Evolutionary conservation across 202 grass and related monocot genomes (phyloP).

Genomic region (Zoysia matrella): DNA sequence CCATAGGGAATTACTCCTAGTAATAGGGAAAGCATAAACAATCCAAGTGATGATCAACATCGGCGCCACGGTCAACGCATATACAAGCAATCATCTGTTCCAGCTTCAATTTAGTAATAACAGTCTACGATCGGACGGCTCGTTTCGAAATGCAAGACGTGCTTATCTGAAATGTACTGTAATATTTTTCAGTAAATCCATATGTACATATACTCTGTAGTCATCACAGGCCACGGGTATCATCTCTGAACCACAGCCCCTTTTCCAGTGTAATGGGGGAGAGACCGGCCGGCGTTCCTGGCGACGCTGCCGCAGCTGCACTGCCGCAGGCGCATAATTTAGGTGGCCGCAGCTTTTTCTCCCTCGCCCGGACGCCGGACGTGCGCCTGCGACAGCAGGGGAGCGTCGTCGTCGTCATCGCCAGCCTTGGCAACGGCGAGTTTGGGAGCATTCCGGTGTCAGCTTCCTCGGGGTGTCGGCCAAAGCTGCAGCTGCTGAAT

Average conservation of each 20-base stretch:
- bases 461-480: conserved; percentile 25
- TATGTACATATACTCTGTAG: background rate
- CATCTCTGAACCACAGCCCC: background rate
- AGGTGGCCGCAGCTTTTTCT: conserved; percentile 19
- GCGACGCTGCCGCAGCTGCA: background rate
- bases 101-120: background rate
- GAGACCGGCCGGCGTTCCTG: background rate
- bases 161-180: background rate
- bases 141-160: background rate
- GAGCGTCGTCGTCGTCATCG: background rate
- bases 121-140: background rate
- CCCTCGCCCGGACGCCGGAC: conserved; percentile 1
- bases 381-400: background rate
- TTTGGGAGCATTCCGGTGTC: conserved; percentile 32
- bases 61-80: background rate
- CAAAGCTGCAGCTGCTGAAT: conserved; percentile 25
- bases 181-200: background rate
- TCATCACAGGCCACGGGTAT: background rate
- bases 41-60: background rate
- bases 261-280: background rate
- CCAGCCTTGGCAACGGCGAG: conserved; percentile 11
- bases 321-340: conserved; percentile 21
- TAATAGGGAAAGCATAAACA: background rate
- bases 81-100: background rate
- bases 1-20: background rate